Evolutionary conservation across 2,329 filamentous ascomycete genomes (phyloP).

Genomic region (Colletotrichum sp.): DNA sequence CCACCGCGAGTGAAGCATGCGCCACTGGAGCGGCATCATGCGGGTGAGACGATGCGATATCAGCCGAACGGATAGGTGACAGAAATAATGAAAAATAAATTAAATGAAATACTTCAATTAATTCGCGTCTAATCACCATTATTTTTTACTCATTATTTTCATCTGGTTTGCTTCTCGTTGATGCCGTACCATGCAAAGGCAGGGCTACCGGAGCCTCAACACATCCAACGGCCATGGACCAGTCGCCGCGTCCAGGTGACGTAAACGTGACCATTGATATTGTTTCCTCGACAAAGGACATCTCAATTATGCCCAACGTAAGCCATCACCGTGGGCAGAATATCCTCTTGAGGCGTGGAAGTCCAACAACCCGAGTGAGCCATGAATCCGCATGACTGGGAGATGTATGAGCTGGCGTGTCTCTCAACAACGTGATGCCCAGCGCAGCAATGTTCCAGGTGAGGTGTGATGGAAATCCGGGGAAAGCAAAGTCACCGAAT

Average conservation of each 20-base stretch:
- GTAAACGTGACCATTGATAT: background rate
- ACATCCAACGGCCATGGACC: background rate
- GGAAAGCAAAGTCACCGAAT: background rate
- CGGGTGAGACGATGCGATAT: background rate
- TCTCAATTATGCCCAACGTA: background rate
- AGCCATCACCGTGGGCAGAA: background rate
- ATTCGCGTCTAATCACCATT: accelerated
- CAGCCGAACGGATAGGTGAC: background rate
- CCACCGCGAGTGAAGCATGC: background rate
- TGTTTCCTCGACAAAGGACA: background rate
- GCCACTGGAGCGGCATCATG: background rate
- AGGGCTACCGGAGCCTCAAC: background rate
- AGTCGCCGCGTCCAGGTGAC: background rate
- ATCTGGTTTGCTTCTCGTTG: background rate
- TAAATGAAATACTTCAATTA: background rate
- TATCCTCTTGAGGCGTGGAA: background rate
- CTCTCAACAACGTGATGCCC: slow-evolving; percentile 13
- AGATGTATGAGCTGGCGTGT: slow-evolving; percentile 1
- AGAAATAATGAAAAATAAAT: background rate
- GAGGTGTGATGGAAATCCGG: background rate
- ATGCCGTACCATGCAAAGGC: background rate
- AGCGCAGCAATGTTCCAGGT: background rate
- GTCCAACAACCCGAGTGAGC: background rate
- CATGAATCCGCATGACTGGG: background rate
- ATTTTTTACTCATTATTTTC: background rate